Evolutionary conservation across 163 green algal genomes (phyloP).

Genomic region (Picocystis sp.): DNA sequence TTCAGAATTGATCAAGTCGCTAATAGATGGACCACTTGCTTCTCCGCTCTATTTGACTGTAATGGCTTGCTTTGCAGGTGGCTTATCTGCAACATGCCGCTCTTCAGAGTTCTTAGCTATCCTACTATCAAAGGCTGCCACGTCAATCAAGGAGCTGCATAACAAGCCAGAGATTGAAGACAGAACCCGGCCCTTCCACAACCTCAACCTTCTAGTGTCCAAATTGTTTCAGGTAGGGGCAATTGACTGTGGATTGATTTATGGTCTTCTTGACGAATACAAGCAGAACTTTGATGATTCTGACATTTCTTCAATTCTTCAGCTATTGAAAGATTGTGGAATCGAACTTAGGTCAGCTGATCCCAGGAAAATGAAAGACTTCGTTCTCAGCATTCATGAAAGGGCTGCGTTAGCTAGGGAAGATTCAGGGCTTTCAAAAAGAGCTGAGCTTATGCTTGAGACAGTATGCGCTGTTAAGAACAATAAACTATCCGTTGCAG

Average conservation of each 20-base stretch:
- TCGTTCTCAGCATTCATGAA: slow-evolving; percentile 5
- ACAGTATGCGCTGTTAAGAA: slow-evolving; percentile 86
- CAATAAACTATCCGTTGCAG: slow-evolving; percentile 32
- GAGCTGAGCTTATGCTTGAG: slow-evolving; percentile 55
- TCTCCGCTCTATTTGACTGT: too few species aligned
- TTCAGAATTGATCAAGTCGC: too few species aligned
- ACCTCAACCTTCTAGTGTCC: too few species aligned
- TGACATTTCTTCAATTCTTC: slow-evolving; percentile 50
- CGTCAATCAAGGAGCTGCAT: too few species aligned
- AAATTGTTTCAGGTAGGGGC: too few species aligned
- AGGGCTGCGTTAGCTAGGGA: slow-evolving; percentile 9
- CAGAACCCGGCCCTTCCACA: too few species aligned
- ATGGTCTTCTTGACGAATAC: slow-evolving; percentile 33
- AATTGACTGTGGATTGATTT: slow-evolving; percentile 9
- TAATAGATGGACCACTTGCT: too few species aligned
- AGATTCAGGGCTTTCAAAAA: slow-evolving; percentile 19
- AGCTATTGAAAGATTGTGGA: slow-evolving; percentile 44
- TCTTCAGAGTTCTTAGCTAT: too few species aligned
- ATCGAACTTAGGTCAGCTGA: slow-evolving; percentile 50
- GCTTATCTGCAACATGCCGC: too few species aligned
- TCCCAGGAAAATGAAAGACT: slow-evolving; percentile 49
- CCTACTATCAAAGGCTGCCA: too few species aligned
- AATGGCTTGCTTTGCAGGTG: too few species aligned
- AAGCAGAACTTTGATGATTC: slow-evolving; percentile 43
- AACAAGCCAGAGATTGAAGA: too few species aligned